Evolutionary conservation across 176 grass and related monocot species (phyloP).

Genomic region (Rhynchospora tenuis): DNA sequence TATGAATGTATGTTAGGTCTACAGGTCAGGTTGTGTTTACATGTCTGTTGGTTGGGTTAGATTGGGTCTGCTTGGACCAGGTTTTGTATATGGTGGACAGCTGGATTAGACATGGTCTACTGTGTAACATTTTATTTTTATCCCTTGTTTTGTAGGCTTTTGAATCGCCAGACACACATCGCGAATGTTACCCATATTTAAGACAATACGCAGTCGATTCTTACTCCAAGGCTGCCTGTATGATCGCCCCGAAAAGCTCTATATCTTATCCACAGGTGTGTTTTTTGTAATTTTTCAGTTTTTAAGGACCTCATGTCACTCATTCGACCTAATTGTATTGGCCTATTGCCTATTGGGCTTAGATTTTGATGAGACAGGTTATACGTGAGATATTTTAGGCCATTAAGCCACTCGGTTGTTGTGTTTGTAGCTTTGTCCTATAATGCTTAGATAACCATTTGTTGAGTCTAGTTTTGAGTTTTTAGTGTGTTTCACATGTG

Average conservation of each 20-base stretch:
- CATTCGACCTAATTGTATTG: neutral
- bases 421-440: neutral
- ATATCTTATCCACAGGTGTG: conserved; percentile 90
- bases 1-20: too few species aligned
- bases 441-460: neutral
- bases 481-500: too few species aligned
- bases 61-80: neutral
- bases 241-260: conserved; percentile 70
- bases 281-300: conserved; percentile 11
- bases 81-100: neutral
- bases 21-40: neutral
- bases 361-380: neutral
- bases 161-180: conserved; percentile 85
- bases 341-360: neutral
- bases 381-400: neutral
- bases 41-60: neutral
- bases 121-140: neutral
- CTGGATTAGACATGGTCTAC: neutral
- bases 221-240: conserved; percentile 71
- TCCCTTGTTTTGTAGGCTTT: conserved; percentile 52
- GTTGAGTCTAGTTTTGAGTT: too few species aligned
- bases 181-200: conserved; percentile 60
- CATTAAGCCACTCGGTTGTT: neutral
- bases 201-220: conserved; percentile 74
- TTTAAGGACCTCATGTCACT: conserved; percentile 1